phyloP scores from a whole-genome alignment of 2,329 filamentous ascomycete species.

The Nannizzia gypsea region DNA sequence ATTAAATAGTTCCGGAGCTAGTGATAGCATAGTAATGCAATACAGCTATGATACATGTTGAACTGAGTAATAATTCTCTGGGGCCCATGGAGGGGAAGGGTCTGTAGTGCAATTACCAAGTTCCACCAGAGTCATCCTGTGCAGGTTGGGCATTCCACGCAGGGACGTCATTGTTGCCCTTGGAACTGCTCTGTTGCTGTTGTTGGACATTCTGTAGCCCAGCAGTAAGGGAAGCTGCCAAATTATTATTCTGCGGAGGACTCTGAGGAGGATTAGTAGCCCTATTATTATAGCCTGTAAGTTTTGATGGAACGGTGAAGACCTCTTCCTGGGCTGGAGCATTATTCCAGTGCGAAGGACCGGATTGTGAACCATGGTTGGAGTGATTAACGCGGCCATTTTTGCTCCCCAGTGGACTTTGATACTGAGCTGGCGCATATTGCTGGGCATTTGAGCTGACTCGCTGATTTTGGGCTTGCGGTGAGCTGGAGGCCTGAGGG shows the following conservation, averaged over 20 bases:
- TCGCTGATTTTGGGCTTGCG: background rate
- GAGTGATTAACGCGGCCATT: background rate
- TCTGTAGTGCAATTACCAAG: background rate
- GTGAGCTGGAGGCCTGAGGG: background rate
- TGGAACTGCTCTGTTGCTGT: background rate
- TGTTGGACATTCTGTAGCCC: background rate
- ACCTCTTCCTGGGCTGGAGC: background rate
- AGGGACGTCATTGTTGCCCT: background rate
- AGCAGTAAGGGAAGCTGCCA: background rate
- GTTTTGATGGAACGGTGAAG: background rate
- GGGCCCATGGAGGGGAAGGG: background rate
- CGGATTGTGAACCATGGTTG: background rate
- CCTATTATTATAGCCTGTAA: background rate
- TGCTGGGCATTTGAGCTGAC: background rate
- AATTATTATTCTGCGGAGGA: background rate
- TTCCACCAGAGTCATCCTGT: background rate
- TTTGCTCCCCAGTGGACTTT: background rate
- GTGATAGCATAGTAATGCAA: background rate
- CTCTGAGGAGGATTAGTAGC: background rate
- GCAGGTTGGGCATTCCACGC: background rate
- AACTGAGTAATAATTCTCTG: background rate
- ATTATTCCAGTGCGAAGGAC: background rate
- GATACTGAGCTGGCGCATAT: background rate
- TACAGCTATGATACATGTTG: background rate
- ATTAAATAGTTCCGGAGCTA: background rate